Evolutionary conservation across 345 rosid genomes (phyloP), one percentile per base, ranked within the genome.

Genomic region (Nasturtium officinale): DNA sequence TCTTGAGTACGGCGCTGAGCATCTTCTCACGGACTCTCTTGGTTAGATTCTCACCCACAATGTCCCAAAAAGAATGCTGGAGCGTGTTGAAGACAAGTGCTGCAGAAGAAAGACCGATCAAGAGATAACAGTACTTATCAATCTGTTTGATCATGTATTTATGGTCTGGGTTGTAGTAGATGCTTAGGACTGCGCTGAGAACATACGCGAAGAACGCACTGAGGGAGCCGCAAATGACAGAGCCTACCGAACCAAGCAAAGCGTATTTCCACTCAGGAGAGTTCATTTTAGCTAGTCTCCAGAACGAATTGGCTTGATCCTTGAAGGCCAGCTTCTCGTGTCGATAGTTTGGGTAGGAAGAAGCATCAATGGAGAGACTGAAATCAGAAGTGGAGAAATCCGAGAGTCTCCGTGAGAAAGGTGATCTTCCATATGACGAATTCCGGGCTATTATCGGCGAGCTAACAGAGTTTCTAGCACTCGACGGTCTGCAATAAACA

Each of bases 311-410:
- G 8, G 98, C 98, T 77, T 94, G 97, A 77, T 91, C 98, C 82
- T 94, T 94, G 74, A 94, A 91, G 29, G 96, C 86, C 25, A 94
- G 90, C 74, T 91, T 94, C 75, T 94, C 98, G 21, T 79, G 83
- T 17, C 97, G 81, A 76, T 94, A 89, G 75, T 70, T 91, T 4
- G 98, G 85, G 80, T 86, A 79, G 5, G 85, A 56, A 54, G 79
- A 69, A 50, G 84, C 91, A 63, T 94, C 98, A 35, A 91, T 79
- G 37, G 98, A 94, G 74, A 94, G 95, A 68, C 89, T 87, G 53
- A 94, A 94, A 81, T 94, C 98, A 23, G 98, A 89, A n/a, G 98
- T 94, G 20, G 98, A 94, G 82, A 94, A 94, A 76, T 94, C 98
- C 2, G 98, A 94, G 11, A 94, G 88, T 67, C 98, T 81, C 50